Evolutionary conservation across 331 rosid genomes (phyloP).

Genomic region (Rosa hybrid): DNA sequence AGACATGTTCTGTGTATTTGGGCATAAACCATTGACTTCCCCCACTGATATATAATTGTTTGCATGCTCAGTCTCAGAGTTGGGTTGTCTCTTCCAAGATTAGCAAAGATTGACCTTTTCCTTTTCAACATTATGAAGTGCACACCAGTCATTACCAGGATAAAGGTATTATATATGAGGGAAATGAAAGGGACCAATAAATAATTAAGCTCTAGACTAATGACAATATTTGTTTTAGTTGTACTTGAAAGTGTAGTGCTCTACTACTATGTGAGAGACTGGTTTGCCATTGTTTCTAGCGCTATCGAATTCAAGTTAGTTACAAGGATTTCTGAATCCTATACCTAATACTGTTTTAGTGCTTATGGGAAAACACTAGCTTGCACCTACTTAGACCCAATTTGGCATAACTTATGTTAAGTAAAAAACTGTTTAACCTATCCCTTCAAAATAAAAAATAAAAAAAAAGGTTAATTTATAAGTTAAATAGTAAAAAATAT

Average conservation of each 20-base stretch:
- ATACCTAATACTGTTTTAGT: no score
- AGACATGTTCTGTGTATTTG: neutral
- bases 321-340: no score
- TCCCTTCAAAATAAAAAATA: no score
- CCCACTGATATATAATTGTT: neutral
- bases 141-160: neutral
- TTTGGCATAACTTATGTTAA: no score
- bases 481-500: no score
- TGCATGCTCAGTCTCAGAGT: neutral
- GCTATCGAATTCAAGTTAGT: neutral
- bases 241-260: neutral
- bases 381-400: no score
- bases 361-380: no score
- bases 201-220: neutral
- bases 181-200: neutral
- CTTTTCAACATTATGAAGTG: neutral
- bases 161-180: neutral
- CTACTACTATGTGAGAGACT: neutral
- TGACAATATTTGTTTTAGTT: neutral
- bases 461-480: no score
- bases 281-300: neutral
- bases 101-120: neutral
- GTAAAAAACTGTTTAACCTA: no score
- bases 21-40: neutral
- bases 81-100: neutral